Percentiles rank a stretch among this genome's conserved stretches.
Conservation (phyloP, 1,284 basidiomycete genomes). For the Porodaedalea pini region DNA sequence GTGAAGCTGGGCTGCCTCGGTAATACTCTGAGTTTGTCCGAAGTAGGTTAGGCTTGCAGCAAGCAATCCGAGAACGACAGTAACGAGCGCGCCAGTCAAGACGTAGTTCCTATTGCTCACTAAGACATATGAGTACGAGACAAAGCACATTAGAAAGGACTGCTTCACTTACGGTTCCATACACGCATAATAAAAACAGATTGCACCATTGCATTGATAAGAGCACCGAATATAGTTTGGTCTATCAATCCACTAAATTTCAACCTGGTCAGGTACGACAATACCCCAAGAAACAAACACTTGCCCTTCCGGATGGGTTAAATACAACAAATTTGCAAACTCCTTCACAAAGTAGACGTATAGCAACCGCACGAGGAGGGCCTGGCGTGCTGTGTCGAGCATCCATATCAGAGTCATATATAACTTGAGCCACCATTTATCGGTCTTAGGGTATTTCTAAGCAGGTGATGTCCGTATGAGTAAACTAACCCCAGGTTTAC, state of each 20-base stretch:
- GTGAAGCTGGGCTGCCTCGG: neutral
- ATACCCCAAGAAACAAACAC: neutral
- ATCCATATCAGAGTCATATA: constrained; percentile 7
- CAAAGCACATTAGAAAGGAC: neutral
- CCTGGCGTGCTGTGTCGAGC: constrained; percentile 14
- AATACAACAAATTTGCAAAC: constrained; percentile 2
- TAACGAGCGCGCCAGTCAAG: neutral
- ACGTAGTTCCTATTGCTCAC: neutral
- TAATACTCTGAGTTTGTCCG: constrained; percentile 6
- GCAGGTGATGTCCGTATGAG: neutral
- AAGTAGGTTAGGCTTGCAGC: constrained; percentile 9
- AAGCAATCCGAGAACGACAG: neutral
- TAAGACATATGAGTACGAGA: neutral
- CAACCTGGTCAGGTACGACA: neutral
- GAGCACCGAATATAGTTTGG: neutral
- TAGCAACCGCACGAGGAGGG: constrained; percentile 8
- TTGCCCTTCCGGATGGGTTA: neutral
- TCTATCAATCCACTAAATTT: neutral
- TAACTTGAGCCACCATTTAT: constrained; percentile 5
- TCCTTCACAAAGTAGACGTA: constrained; percentile 16
- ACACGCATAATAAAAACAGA: neutral
- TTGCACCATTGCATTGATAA: constrained; percentile 1
- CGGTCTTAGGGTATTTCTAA: constrained; percentile 9
- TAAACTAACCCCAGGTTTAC: neutral
- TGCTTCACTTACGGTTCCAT: constrained; percentile 5